phyloP scores from a whole-genome alignment of 2,329 filamentous ascomycete species.

The Thielaviopsis populi region DNA sequence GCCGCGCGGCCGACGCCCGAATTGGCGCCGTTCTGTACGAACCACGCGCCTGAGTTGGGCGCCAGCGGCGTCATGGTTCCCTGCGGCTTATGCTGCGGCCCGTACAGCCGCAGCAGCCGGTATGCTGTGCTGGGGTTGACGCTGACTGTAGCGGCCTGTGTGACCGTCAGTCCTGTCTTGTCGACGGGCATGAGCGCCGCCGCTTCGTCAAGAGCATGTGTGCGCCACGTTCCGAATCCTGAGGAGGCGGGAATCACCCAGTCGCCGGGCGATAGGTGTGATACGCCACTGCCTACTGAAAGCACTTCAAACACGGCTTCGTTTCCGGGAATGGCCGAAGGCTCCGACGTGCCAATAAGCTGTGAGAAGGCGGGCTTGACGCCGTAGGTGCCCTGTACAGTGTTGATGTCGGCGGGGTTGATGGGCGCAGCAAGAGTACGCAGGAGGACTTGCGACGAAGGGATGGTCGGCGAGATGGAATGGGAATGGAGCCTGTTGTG shows the following conservation, averaged over 20 bases:
- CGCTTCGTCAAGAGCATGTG: constrained; percentile 57
- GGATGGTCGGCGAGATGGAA: constrained; percentile 62
- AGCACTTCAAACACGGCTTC: constrained; percentile 91
- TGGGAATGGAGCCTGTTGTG: constrained; percentile 48
- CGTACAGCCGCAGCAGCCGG: constrained; percentile 74
- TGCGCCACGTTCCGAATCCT: constrained; percentile 87
- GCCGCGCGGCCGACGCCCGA: constrained; percentile 81
- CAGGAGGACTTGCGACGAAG: constrained; percentile 51
- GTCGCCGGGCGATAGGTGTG: constrained; percentile 54
- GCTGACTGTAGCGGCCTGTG: constrained; percentile 74
- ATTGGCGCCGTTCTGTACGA: constrained; percentile 95
- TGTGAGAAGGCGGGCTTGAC: constrained; percentile 65
- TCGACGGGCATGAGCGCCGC: constrained; percentile 53
- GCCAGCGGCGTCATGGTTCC: constrained; percentile 31
- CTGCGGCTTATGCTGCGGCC: constrained; percentile 29
- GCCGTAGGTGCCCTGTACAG: constrained; percentile 92
- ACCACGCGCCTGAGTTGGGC: constrained; percentile 57
- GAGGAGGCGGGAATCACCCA: constrained; percentile 83
- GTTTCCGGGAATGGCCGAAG: constrained; percentile 70
- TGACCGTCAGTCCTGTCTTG: constrained; percentile 51
- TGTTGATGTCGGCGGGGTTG: constrained; percentile 96
- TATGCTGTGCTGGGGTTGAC: constrained; percentile 94
- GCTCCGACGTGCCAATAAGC: constrained; percentile 58
- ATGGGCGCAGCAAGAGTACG: constrained; percentile 82
- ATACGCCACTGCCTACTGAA: constrained; percentile 43